A percentile compares a stretch with the other conserved stretches of the same genome.
Conservation (phyloP, 148 eudicot species). For the Silene uniflora region DNA sequence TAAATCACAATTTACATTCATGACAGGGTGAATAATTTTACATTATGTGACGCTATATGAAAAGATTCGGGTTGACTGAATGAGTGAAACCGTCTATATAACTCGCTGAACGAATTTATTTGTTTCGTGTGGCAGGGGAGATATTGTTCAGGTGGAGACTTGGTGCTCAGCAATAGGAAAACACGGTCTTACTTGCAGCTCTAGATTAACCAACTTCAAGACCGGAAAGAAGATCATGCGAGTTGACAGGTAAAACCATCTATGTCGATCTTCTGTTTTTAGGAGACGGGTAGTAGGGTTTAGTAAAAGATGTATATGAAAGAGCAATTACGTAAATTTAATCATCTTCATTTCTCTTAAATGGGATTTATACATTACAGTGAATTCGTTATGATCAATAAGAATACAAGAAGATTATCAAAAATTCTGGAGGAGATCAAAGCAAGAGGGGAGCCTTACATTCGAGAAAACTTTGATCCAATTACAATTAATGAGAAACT, state of each 20-base stretch:
- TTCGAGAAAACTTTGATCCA: slow-evolving; percentile 36
- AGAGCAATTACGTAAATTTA: background rate
- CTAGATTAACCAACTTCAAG: slow-evolving; percentile 39
- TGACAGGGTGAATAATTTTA: background rate
- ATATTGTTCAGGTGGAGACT: slow-evolving; percentile 55
- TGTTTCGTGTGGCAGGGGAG: slow-evolving; percentile 55
- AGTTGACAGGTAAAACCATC: slow-evolving; percentile 47
- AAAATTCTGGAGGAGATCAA: slow-evolving; percentile 66
- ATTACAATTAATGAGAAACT: slow-evolving; percentile 16
- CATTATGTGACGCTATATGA: too few relatives aligned
- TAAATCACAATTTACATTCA: slow-evolving; percentile 20
- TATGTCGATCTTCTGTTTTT: too few relatives aligned
- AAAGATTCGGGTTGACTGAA: too few relatives aligned
- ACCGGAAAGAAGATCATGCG: slow-evolving; percentile 47
- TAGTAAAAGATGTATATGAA: background rate
- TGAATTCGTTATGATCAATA: slow-evolving; percentile 72
- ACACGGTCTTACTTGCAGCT: slow-evolving; percentile 58
- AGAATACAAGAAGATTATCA: slow-evolving; percentile 64
- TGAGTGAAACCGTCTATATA: too few relatives aligned
- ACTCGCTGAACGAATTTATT: too few relatives aligned
- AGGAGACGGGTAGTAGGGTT: too few relatives aligned
- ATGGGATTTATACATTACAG: slow-evolving; percentile 28
- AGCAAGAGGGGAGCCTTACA: slow-evolving; percentile 52
- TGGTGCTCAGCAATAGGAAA: slow-evolving; percentile 68
- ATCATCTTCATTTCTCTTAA: background rate